phyloP scores from a whole-genome alignment of 2,329 filamentous ascomycete genomes.

The Colletotrichum destructivum region DNA sequence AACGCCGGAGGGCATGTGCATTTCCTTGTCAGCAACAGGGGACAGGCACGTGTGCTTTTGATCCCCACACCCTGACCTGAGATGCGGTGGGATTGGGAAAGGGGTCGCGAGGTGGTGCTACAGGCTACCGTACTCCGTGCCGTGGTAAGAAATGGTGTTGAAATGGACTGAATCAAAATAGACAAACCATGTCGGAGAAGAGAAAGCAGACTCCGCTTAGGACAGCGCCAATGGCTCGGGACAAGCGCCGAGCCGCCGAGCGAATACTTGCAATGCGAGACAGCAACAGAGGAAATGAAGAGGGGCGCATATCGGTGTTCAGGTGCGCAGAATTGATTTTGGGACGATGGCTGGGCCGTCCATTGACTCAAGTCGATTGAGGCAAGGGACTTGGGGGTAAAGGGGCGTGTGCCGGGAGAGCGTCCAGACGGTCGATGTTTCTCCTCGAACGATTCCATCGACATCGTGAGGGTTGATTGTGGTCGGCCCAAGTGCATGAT shows the following conservation, averaged over 20 bases:
- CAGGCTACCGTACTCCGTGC: too few species aligned
- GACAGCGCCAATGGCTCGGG: neutral
- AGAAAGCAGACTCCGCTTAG: neutral
- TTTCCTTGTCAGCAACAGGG: constrained; percentile 14
- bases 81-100: constrained; percentile 2
- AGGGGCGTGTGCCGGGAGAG: constrained; percentile 3
- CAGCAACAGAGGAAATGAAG: constrained; percentile 27
- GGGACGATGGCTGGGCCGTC: neutral
- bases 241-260: constrained; percentile 29
- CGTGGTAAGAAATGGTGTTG: neutral
- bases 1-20: constrained; percentile 23
- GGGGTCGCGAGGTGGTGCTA: neutral
- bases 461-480: constrained; percentile 3
- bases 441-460: neutral
- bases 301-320: constrained; percentile 11
- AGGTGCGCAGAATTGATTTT: neutral
- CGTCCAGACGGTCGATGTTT: neutral
- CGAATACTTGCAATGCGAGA: constrained; percentile 12
- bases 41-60: constrained; percentile 17
- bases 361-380: neutral
- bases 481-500: neutral
- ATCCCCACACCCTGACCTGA: constrained; percentile 20
- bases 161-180: neutral
- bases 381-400: neutral
- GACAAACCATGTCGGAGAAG: neutral